Evolutionary conservation across 306 rosid genomes (phyloP), one percentile per base, ranked within the genome.

Genomic region (Styphnolobium japonicum): DNA sequence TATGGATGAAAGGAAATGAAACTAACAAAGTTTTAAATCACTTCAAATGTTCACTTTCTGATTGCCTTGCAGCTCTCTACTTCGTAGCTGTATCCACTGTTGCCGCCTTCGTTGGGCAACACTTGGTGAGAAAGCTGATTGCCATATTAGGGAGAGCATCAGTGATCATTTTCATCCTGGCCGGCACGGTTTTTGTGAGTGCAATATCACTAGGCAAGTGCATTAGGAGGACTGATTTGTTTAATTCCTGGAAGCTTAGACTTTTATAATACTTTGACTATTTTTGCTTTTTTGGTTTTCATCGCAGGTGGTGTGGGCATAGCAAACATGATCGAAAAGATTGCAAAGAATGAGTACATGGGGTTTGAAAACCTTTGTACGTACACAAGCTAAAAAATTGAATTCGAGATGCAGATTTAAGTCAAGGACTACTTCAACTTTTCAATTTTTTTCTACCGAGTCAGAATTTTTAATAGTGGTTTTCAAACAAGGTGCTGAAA

Each of bases 361-460:
- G 93, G 96, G 4, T 90, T 90, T 67, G 89, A 88, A 77, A 80
- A 85, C 78, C 84, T 90, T 22, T 88, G 95, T 23, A 9, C 61
- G 12, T 58, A 51, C 22, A 18, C 69, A 10, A 34, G 27, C 57
- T 67, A 33, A 39, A 43, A 43, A 31, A 27, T 18, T 9, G 37
- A 43, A 45, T 27, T 58, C 21, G 6, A 49, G 29, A 10, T 14
- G 10, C 51, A 12, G 36, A 36, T 53, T 55, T 29, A 53, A 22
- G 63, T 22, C 21, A 21, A 19, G n/a, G 39, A 22, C 18, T 9
- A n/a, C 5, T 8, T 9, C 7, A 0, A 73, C 5, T 73, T 73
- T 73, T 53, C 66, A 55, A 9, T 12, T 31, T 9, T 19, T 34
- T 49, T 11, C 18, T 3, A 31, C 14, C 2, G 6, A 40, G 42